Conservation (phyloP, 1,284 basidiomycete species). For the Leccinum huronense region DNA sequence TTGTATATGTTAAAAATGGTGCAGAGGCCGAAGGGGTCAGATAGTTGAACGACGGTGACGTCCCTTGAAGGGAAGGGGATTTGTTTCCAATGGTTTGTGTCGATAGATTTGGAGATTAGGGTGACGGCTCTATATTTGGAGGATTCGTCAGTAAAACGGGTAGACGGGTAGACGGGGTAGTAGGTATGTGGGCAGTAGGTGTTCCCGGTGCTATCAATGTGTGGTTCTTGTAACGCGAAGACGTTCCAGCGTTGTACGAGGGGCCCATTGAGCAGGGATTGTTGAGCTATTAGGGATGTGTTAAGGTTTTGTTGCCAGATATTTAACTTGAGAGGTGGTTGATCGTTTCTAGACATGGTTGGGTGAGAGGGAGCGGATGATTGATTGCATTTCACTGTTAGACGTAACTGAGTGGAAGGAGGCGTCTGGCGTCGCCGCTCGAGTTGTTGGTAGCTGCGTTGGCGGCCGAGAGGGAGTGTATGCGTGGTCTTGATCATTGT, state of each 20-base stretch:
- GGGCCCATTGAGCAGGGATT: neutral
- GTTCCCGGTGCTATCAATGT: too few species aligned
- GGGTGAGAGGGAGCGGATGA: neutral
- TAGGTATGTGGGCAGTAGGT: too few species aligned
- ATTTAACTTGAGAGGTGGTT: neutral
- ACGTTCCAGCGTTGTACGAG: neutral
- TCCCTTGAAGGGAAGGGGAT: neutral
- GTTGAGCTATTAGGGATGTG: neutral
- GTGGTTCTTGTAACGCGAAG: neutral
- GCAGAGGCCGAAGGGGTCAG: neutral
- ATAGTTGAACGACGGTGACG: neutral
- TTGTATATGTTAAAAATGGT: constrained; percentile 8
- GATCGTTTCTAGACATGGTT: neutral
- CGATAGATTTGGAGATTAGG: neutral
- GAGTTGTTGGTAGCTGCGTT: too few species aligned
- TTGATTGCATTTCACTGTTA: too few species aligned
- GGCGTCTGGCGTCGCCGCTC: too few species aligned
- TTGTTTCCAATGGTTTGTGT: neutral
- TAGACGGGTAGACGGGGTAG: too few species aligned
- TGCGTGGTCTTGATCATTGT: too few species aligned
- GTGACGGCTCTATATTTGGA: neutral
- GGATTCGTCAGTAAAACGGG: too few species aligned
- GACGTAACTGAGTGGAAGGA: too few species aligned
- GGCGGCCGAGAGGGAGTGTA: too few species aligned
- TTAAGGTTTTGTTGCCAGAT: neutral